Evolutionary conservation across 1,284 basidiomycete species (phyloP).

Genomic region (Volvariella surrecta): DNA sequence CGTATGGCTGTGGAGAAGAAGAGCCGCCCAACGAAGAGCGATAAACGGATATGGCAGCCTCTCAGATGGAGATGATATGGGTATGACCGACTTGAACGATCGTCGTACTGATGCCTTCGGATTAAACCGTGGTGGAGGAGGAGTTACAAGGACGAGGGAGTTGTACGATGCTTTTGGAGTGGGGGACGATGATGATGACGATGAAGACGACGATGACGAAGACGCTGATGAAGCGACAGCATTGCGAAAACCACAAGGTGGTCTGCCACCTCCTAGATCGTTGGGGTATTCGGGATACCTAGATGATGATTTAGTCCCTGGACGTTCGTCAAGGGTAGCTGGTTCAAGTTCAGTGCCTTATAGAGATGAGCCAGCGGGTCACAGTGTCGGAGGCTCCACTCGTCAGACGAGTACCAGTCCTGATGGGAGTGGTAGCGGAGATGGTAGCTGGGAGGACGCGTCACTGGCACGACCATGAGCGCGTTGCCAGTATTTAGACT

Average conservation of each 20-base stretch:
- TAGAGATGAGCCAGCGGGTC: slow-evolving; percentile 45
- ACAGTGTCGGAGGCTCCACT: slow-evolving; percentile 13
- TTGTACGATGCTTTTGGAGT: slow-evolving; percentile 91
- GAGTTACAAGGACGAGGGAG: slow-evolving; percentile 58
- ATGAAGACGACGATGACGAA: slow-evolving; percentile 37
- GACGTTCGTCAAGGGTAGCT: slow-evolving; percentile 11
- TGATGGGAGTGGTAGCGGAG: slow-evolving; percentile 46
- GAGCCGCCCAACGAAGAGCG: slow-evolving; percentile 33
- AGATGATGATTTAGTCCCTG: slow-evolving; percentile 43
- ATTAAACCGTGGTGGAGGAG: slow-evolving; percentile 29
- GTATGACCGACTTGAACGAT: slow-evolving; percentile 57
- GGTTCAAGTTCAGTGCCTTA: slow-evolving; percentile 36
- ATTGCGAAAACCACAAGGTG: slow-evolving; percentile 25
- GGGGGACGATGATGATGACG: slow-evolving; percentile 67
- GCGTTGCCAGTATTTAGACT: too few species aligned
- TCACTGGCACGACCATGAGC: slow-evolving; percentile 20
- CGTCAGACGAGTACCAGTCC: slow-evolving; percentile 26
- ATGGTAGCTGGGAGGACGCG: slow-evolving; percentile 70
- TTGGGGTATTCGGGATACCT: slow-evolving; percentile 39
- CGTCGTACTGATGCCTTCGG: slow-evolving; percentile 10
- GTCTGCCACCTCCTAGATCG: slow-evolving; percentile 39
- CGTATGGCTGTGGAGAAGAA: slow-evolving; percentile 65
- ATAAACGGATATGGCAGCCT: slow-evolving; percentile 60
- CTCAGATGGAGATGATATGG: slow-evolving; percentile 59
- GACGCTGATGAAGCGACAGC: slow-evolving; percentile 55